These are phyloP conservation scores for Pyricularia sp. DNA, from an alignment of 2,329 filamentous ascomycete species.

Conservation along the genomic window DNA sequence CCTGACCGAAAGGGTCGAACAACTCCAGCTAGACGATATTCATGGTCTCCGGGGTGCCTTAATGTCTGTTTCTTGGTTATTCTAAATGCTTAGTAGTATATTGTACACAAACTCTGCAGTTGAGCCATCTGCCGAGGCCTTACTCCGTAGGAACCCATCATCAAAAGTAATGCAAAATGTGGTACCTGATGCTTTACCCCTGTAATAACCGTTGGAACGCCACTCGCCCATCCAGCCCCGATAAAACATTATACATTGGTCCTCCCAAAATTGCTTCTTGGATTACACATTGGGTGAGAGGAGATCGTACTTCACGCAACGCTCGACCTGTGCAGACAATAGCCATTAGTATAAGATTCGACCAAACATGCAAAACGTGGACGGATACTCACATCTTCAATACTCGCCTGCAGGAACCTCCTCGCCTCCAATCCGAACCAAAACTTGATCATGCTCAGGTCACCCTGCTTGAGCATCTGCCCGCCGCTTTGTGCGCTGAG, in stretches of 20 bases:
- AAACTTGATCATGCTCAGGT: slow-evolving; percentile 76
- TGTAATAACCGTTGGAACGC: background rate
- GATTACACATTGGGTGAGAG: slow-evolving; percentile 70
- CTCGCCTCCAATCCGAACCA: slow-evolving; percentile 87
- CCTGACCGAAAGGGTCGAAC: background rate
- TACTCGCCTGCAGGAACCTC: slow-evolving; percentile 76
- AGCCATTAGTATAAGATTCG: slow-evolving; percentile 1
- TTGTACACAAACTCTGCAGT: background rate
- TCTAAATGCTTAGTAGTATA: background rate
- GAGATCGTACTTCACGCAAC: slow-evolving; percentile 81
- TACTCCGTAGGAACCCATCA: background rate
- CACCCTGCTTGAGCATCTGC: slow-evolving; percentile 55
- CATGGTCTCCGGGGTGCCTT: background rate
- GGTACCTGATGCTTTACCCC: background rate
- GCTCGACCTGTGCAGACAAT: slow-evolving; percentile 48
- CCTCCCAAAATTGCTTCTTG: background rate
- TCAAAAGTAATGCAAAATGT: background rate
- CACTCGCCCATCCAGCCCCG: background rate
- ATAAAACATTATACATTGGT: background rate
- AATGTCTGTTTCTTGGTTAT: background rate
- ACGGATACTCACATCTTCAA: slow-evolving; percentile 58
- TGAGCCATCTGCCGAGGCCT: background rate
- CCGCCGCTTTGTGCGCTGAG: slow-evolving; percentile 67
- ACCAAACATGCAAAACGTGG: background rate
- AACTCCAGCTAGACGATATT: background rate